Conservation (phyloP, 768 basidiomycete genomes). For the Agaricus sinodeliciosus region DNA sequence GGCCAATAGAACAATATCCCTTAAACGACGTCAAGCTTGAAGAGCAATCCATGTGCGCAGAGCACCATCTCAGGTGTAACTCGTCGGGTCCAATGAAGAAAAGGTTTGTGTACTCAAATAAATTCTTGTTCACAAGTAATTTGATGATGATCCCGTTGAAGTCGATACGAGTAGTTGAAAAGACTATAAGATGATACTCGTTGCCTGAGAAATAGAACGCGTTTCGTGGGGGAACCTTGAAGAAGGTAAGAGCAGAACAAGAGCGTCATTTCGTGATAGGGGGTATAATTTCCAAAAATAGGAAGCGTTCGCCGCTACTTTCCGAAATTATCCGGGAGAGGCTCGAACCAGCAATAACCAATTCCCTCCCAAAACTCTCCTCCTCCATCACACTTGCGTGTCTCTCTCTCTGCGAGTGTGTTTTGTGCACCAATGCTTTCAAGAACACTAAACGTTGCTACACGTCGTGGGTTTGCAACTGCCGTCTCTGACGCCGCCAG, state of each 20-base stretch:
- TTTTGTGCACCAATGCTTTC: conserved; percentile 38
- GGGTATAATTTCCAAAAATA: conserved; percentile 2
- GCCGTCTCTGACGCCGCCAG: conserved; percentile 58
- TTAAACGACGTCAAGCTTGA: no score
- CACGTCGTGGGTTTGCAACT: conserved; percentile 69
- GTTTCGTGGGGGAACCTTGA: no score
- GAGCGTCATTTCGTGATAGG: background rate
- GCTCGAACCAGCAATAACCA: conserved; percentile 11
- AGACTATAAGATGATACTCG: no score
- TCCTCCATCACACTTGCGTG: conserved; percentile 11
- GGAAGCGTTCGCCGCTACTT: background rate
- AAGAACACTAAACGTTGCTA: conserved; percentile 50
- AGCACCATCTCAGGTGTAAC: no score
- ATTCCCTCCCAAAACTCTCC: conserved; percentile 6
- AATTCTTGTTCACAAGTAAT: no score
- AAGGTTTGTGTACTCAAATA: no score
- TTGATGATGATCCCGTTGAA: no score
- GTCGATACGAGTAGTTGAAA: no score
- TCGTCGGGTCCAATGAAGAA: no score
- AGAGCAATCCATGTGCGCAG: no score
- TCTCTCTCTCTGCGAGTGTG: conserved; percentile 23
- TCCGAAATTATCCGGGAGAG: conserved; percentile 10
- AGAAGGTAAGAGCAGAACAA: background rate
- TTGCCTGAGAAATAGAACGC: no score
- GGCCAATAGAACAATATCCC: no score